Evolutionary conservation across 495 filamentous ascomycete genomes (phyloP).

Genomic region (Cercophora samala): DNA sequence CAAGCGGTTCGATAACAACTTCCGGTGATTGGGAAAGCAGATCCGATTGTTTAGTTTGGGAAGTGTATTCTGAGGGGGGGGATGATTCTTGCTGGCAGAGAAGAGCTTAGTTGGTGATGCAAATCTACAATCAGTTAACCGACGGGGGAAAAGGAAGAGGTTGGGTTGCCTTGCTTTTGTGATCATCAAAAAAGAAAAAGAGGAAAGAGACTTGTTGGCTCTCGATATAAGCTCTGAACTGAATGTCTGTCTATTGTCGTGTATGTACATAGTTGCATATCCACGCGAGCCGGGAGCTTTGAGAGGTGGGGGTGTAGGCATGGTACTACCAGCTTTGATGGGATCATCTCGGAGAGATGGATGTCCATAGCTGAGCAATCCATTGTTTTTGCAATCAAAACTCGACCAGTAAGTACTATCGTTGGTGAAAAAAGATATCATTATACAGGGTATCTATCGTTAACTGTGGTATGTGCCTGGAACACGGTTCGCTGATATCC

Average conservation of each 20-base stretch:
- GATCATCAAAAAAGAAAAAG: background rate
- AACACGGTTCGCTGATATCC: background rate
- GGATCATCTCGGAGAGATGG: background rate
- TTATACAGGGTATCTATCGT: background rate
- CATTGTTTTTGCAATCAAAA: background rate
- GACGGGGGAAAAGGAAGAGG: background rate
- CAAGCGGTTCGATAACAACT: slow-evolving; percentile 89
- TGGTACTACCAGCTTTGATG: background rate
- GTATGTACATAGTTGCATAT: background rate
- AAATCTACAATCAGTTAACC: background rate
- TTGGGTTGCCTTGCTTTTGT: background rate
- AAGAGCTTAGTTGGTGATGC: background rate
- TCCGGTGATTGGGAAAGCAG: slow-evolving; percentile 38
- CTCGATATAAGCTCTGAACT: background rate
- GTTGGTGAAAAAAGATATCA: background rate
- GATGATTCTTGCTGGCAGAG: background rate
- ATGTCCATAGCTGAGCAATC: background rate
- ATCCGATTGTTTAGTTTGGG: background rate
- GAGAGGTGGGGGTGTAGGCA: background rate
- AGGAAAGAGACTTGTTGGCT: background rate
- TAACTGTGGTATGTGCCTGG: background rate
- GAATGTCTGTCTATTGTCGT: background rate
- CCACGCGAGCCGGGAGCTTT: background rate
- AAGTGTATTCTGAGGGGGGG: background rate
- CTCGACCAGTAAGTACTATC: background rate